Percentiles rank a stretch among this genome's conserved stretches.
phyloP scores from a whole-genome alignment of 2,329 filamentous ascomycete genomes.

The Colletotrichum tofieldiae region DNA sequence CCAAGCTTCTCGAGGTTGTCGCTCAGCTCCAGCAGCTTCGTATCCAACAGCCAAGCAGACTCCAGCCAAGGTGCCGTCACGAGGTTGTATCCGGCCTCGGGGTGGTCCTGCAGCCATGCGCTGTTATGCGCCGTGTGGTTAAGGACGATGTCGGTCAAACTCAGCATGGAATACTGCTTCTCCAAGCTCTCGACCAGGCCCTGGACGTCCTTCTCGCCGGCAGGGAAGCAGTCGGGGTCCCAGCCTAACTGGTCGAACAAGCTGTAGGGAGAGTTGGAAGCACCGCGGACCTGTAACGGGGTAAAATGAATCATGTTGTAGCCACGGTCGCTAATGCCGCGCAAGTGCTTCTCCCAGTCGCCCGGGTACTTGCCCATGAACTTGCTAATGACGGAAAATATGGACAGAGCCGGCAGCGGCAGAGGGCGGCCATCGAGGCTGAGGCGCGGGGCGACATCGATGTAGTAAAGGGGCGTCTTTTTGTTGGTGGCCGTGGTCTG shows the following conservation, averaged over 20 bases:
- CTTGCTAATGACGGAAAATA: conserved; percentile 96
- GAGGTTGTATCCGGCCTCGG: conserved; percentile 95
- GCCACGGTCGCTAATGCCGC: conserved; percentile 88
- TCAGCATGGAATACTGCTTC: conserved; percentile 85
- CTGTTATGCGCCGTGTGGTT: conserved; percentile 98
- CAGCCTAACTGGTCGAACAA: conserved; percentile 93
- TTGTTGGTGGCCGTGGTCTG: conserved; percentile 68
- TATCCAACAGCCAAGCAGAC: conserved; percentile 74
- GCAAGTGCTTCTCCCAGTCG: conserved; percentile 92
- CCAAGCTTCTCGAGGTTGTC: conserved; percentile 79
- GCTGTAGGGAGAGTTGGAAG: conserved; percentile 97
- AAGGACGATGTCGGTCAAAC: conserved; percentile 95
- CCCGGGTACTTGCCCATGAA: conserved; percentile 95
- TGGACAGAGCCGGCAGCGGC: conserved; percentile 88
- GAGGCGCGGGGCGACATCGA: conserved; percentile 91
- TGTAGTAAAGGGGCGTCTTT: conserved; percentile 86
- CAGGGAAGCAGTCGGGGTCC: conserved; percentile 86
- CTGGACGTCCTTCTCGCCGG: conserved; percentile 86
- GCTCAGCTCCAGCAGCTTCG: conserved; percentile 81
- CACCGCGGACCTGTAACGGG: conserved; percentile 88
- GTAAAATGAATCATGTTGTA: conserved; percentile 99
- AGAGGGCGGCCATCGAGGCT: conserved; percentile 81
- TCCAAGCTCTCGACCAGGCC: conserved; percentile 87
- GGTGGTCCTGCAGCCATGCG: conserved; percentile 93
- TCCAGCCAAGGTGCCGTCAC: conserved; percentile 87